Conservation (phyloP, 2,329 filamentous ascomycete species). For the Xylariaceae sp. region DNA sequence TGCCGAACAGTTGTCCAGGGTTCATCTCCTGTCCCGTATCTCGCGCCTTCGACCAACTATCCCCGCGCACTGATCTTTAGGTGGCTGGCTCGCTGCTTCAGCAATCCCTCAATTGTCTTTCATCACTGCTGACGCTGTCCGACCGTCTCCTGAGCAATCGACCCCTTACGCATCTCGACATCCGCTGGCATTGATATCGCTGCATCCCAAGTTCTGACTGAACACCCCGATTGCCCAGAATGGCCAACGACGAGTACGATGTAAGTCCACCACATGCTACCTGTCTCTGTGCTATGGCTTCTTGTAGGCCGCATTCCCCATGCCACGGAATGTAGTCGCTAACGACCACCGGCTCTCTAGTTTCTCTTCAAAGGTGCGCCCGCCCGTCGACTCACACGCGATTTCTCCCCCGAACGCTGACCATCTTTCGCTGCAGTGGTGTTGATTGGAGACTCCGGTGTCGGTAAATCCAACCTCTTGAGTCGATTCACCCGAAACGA, state of each 20-base stretch:
- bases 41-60: slow-evolving; percentile 2
- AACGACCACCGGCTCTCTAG: slow-evolving; percentile 44
- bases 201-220: slow-evolving; percentile 5
- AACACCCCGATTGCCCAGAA: slow-evolving; percentile 43
- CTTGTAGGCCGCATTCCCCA: slow-evolving; percentile 24
- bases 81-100: slow-evolving; percentile 14
- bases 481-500: slow-evolving; percentile 99
- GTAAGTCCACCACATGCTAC: slow-evolving; percentile 50
- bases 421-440: slow-evolving; percentile 59
- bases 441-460: slow-evolving; percentile 97
- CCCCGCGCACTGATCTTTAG: slow-evolving; percentile 21
- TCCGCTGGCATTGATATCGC: slow-evolving; percentile 15
- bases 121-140: slow-evolving; percentile 16
- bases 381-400: slow-evolving; percentile 17
- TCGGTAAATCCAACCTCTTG: slow-evolving; percentile 99
- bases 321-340: slow-evolving; percentile 21
- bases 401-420: slow-evolving; percentile 24
- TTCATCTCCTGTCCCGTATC: slow-evolving; percentile 4
- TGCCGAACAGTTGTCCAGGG: slow-evolving; percentile 3
- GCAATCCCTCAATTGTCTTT: slow-evolving; percentile 13
- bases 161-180: slow-evolving; percentile 2
- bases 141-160: slow-evolving; percentile 7
- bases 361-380: slow-evolving; percentile 94
- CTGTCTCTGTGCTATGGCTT: slow-evolving; percentile 26
- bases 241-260: slow-evolving; percentile 99